phyloP scores from a whole-genome alignment of 2,329 filamentous ascomycete genomes.

The Sarocladium brachiariae region DNA sequence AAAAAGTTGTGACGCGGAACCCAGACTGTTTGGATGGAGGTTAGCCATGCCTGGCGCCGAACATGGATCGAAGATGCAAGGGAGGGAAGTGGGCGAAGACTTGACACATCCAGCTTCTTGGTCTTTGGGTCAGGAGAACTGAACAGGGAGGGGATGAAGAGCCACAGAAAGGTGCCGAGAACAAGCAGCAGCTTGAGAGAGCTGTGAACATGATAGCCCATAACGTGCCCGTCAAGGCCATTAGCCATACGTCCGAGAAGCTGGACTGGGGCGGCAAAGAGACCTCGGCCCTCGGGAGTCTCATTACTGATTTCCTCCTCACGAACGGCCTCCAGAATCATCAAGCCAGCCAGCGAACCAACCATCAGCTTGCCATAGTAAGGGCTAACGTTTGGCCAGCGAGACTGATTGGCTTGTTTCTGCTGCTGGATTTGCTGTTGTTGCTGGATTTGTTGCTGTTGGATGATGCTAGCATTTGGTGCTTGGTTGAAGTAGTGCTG shows the following conservation, averaged over 20 bases:
- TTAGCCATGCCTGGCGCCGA: slow-evolving; percentile 84
- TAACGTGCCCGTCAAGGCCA: slow-evolving; percentile 42
- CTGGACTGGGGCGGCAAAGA: slow-evolving; percentile 58
- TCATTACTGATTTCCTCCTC: slow-evolving; percentile 60
- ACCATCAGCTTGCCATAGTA: slow-evolving; percentile 80
- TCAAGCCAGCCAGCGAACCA: slow-evolving; percentile 82
- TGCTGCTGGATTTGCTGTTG: slow-evolving; percentile 39
- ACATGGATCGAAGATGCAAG: slow-evolving; percentile 78
- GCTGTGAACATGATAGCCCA: slow-evolving; percentile 47
- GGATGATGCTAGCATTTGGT: slow-evolving; percentile 40
- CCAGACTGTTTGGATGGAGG: slow-evolving; percentile 86
- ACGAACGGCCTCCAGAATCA: slow-evolving; percentile 78
- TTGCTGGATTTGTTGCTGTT: slow-evolving; percentile 51
- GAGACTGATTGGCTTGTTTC: slow-evolving; percentile 40
- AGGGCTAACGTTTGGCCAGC: slow-evolving; percentile 47
- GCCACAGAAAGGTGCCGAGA: slow-evolving; percentile 47
- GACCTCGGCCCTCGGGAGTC: slow-evolving; percentile 56
- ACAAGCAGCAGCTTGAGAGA: slow-evolving; percentile 48
- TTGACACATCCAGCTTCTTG: slow-evolving; percentile 39
- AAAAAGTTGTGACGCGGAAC: slow-evolving; percentile 83
- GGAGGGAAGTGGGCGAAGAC: slow-evolving; percentile 55
- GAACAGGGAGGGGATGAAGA: slow-evolving; percentile 48
- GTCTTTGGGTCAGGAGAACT: slow-evolving; percentile 38
- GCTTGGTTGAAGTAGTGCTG: slow-evolving; percentile 40
- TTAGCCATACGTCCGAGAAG: slow-evolving; percentile 43